Evolutionary conservation across 176 grass and related monocot species (phyloP).

Genomic region (Avena atlantica): DNA sequence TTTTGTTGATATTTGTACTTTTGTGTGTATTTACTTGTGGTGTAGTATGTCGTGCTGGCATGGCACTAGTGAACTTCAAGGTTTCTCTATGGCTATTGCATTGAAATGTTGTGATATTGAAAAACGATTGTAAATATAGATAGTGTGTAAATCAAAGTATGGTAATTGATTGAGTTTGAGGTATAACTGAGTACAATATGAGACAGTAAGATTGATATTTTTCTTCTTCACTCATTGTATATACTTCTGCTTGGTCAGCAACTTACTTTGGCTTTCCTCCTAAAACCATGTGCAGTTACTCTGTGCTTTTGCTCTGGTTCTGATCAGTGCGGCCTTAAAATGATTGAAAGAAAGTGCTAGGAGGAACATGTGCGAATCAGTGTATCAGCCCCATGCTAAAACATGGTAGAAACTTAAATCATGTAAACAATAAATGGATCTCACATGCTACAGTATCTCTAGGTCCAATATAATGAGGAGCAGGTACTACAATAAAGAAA

Average conservation of each 20-base stretch:
- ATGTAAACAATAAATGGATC: neutral
- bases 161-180: slow-evolving; percentile 32
- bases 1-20: slow-evolving; percentile 50
- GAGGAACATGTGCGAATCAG: slow-evolving; percentile 6
- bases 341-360: neutral
- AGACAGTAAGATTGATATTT: neutral
- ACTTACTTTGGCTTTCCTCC: neutral
- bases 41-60: slow-evolving; percentile 13
- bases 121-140: slow-evolving; percentile 51
- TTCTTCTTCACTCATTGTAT: slow-evolving; percentile 5
- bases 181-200: slow-evolving; percentile 30
- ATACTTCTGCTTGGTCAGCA: slow-evolving; percentile 12
- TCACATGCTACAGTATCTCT: neutral
- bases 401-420: neutral
- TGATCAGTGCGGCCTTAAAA: neutral
- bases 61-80: slow-evolving; percentile 23
- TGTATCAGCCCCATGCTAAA: neutral
- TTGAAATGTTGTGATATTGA: slow-evolving; percentile 29
- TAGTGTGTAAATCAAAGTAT: slow-evolving; percentile 34
- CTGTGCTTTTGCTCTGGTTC: neutral
- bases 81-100: slow-evolving; percentile 16
- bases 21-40: slow-evolving; percentile 46
- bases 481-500: neutral
- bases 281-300: neutral
- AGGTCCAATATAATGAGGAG: neutral